Evolutionary conservation across 306 rosid species (phyloP).

Genomic region (Casuarina cunninghamiana): DNA sequence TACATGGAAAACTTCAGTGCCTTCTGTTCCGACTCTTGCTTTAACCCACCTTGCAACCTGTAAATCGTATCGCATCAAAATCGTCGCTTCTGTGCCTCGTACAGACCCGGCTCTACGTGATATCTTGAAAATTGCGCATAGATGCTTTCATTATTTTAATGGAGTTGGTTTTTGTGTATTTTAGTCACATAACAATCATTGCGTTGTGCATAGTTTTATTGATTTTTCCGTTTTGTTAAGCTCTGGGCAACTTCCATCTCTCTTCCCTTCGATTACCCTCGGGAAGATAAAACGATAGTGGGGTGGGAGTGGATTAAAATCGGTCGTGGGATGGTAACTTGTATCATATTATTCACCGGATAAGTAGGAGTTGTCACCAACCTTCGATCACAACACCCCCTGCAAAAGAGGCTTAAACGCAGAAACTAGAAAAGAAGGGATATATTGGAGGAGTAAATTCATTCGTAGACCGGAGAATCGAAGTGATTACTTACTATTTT

Average conservation of each 20-base stretch:
- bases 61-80: not conserved
- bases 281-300: not conserved
- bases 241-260: conserved; percentile 6
- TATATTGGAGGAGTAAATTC: too few species aligned
- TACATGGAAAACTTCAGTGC: too few species aligned
- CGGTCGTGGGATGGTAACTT: not conserved
- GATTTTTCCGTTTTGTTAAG: not conserved
- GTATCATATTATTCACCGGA: not conserved
- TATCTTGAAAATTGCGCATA: conserved; percentile 9
- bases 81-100: conserved; percentile 40
- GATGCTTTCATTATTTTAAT: not conserved
- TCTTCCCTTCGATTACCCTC: not conserved
- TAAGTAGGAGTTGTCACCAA: too few species aligned
- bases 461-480: too few species aligned
- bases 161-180: not conserved
- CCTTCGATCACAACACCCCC: too few species aligned
- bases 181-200: conserved; percentile 20
- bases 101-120: conserved; percentile 20
- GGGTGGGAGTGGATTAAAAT: not conserved
- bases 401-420: too few species aligned
- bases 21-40: too few species aligned
- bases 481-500: too few species aligned
- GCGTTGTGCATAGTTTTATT: not conserved
- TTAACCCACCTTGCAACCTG: too few species aligned
- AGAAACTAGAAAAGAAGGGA: too few species aligned